Conservation (phyloP, 371 early-diverging fungal genomes). For the Rhizopus microsporus region DNA sequence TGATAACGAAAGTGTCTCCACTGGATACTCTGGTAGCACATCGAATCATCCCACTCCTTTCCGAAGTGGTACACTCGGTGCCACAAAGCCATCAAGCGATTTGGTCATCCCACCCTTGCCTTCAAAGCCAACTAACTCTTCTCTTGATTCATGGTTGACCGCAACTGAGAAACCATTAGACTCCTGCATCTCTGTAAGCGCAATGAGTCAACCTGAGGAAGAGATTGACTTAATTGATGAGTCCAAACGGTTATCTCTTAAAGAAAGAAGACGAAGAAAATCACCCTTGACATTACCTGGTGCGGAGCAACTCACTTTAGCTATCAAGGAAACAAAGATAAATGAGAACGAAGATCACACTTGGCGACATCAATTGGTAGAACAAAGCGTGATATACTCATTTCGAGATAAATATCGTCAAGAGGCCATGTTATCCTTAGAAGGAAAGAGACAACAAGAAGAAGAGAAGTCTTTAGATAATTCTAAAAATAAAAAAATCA, state of each 20-base stretch:
- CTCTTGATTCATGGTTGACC: conserved; percentile 1
- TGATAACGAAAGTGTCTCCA: conserved; percentile 16
- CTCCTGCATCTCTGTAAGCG: conserved; percentile 9
- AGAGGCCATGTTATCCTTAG: conserved; percentile 33
- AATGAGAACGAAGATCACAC: not conserved
- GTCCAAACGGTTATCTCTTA: conserved; percentile 10
- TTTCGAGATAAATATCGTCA: conserved; percentile 26
- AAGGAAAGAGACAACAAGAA: conserved; percentile 22
- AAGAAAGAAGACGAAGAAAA: conserved; percentile 22
- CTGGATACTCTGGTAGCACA: conserved; percentile 4
- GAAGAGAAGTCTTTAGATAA: conserved; percentile 21
- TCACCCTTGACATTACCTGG: conserved; percentile 17
- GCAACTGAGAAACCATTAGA: conserved; percentile 5
- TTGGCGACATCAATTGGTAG: conserved; percentile 11
- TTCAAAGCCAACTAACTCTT: not conserved
- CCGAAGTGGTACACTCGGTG: conserved; percentile 26
- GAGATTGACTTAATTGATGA: not conserved
- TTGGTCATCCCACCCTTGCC: conserved; percentile 6
- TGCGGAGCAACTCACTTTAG: conserved; percentile 17
- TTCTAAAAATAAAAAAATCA: not conserved
- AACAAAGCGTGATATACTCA: conserved; percentile 11
- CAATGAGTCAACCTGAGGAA: not conserved
- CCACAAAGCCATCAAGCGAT: conserved; percentile 3
- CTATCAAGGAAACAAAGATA: conserved; percentile 5
- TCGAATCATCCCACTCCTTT: conserved; percentile 9